Evolutionary conservation across 257 asterid genomes (phyloP), one percentile per base, ranked within the genome.

Genomic region (Solanum pennellii): DNA sequence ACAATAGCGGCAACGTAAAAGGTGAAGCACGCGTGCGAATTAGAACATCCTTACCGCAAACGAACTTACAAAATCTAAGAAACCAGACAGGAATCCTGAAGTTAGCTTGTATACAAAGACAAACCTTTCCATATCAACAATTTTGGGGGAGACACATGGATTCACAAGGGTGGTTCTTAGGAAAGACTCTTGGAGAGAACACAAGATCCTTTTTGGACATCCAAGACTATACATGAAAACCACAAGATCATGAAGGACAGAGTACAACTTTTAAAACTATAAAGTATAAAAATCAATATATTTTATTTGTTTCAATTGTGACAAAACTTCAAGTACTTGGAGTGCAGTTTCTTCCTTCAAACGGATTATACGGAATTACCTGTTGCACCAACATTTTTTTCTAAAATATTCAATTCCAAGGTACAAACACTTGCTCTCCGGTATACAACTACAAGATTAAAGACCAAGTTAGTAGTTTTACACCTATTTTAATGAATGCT

Each of bases 141-240:
- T 94, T 91, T 89, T 91, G 93, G 95, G 94, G 88, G 93, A 93
- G 85, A 93, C 93, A 79, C 90, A 86, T 44, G 93, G 62, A 90
- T 93, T 95, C 91, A 96, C 95, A 87, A 96, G 96, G 86, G 98
- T 93, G 83, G 93, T 91, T 89, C 97, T 91, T 73, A 94, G 96
- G 86, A 93, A 88, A 62, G 95, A 91, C 92, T 87, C 91, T 91
- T 93, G 94, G 89, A 93, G 89, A 20, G 92, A 91, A 86, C 94
- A 94, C 92, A 96, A 88, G 91, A 91, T 93, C 94, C 94, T 96
- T 92, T 89, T 92, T 86, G 95, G 94, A 91, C 98, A 91, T 87
- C 83, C 45, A 49, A 89, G 82, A 86, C 44, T 88, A 87, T 75
- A 89, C 39, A 87, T 52, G 89, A 68, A 89, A 87, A 88, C 88